Evolutionary conservation across 1,284 basidiomycete species (phyloP).

Genomic region (Ceratobasidium papillatum): DNA sequence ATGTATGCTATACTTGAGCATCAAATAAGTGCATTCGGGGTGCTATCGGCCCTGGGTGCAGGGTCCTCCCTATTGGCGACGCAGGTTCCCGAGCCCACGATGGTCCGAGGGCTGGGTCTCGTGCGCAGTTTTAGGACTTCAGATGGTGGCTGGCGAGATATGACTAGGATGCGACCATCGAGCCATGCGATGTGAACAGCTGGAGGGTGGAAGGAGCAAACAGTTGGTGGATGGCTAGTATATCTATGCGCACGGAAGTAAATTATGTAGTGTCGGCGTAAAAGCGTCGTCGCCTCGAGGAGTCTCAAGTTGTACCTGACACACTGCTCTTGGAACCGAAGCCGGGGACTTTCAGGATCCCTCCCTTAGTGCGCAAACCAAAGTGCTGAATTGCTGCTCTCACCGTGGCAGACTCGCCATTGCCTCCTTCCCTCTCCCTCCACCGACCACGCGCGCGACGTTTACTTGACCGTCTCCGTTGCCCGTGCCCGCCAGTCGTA

Average conservation of each 20-base stretch:
- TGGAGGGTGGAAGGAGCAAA: constrained; percentile 5
- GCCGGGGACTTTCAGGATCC: constrained; percentile 29
- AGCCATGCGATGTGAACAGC: background rate
- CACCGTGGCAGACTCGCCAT: background rate
- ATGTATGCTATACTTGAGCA: constrained; percentile 18
- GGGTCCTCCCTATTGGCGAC: background rate
- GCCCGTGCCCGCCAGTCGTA: constrained; percentile 15
- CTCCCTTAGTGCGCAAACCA: constrained; percentile 21
- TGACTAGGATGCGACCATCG: constrained; percentile 10
- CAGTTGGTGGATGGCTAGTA: constrained; percentile 23
- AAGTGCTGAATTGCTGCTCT: constrained; percentile 14
- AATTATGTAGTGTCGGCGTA: constrained; percentile 13
- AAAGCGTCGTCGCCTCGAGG: constrained; percentile 37
- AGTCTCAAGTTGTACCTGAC: constrained; percentile 31
- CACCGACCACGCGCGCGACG: constrained; percentile 30
- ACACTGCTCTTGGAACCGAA: constrained; percentile 35
- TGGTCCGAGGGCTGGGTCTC: constrained; percentile 8
- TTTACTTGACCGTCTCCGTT: constrained; percentile 41
- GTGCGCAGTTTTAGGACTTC: background rate
- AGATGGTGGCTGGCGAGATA: constrained; percentile 33
- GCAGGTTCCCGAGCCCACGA: constrained; percentile 7
- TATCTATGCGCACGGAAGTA: constrained; percentile 29
- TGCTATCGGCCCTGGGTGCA: constrained; percentile 15
- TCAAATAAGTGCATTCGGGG: constrained; percentile 26
- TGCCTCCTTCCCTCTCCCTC: constrained; percentile 12